phyloP scores from a whole-genome alignment of 257 asterid species.

The Gardenia jasminoides region DNA sequence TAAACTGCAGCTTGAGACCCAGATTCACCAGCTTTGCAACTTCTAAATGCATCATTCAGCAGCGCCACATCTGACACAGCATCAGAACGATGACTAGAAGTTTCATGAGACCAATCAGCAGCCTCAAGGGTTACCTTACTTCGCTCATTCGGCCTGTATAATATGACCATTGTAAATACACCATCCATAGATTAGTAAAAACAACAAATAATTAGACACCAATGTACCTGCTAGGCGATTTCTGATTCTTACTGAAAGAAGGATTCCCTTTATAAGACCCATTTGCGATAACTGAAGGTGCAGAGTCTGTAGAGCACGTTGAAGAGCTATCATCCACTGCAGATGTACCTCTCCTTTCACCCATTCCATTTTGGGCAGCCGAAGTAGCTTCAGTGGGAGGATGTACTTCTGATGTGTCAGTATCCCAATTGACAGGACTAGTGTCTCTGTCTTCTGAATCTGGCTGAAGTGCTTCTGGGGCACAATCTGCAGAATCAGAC shows the following conservation, averaged over 20 bases:
- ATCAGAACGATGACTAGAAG: constrained; percentile 40
- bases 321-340: constrained; percentile 86
- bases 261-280: constrained; percentile 38
- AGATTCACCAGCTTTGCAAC: constrained; percentile 31
- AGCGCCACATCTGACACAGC: constrained; percentile 37
- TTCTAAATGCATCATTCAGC: constrained; percentile 35
- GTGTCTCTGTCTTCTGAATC: constrained; percentile 65
- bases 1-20: constrained; percentile 29
- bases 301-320: constrained; percentile 85
- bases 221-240: constrained; percentile 59
- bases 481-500: constrained; percentile 71
- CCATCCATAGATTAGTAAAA: neutral
- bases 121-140: constrained; percentile 40
- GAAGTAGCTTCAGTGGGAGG: constrained; percentile 50
- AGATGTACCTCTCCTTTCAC: constrained; percentile 45
- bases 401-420: constrained; percentile 55
- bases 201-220: neutral
- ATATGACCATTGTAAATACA: neutral
- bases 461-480: constrained; percentile 46
- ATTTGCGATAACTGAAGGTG: constrained; percentile 52
- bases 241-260: constrained; percentile 40
- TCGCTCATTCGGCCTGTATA: constrained; percentile 44
- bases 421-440: constrained; percentile 60
- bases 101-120: constrained; percentile 47
- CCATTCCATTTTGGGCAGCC: constrained; percentile 53